Percentiles rank a stretch among this genome's conserved stretches.
phyloP scores from a whole-genome alignment of 2,329 filamentous ascomycete genomes.

The Ilyonectria mors-panacis region DNA sequence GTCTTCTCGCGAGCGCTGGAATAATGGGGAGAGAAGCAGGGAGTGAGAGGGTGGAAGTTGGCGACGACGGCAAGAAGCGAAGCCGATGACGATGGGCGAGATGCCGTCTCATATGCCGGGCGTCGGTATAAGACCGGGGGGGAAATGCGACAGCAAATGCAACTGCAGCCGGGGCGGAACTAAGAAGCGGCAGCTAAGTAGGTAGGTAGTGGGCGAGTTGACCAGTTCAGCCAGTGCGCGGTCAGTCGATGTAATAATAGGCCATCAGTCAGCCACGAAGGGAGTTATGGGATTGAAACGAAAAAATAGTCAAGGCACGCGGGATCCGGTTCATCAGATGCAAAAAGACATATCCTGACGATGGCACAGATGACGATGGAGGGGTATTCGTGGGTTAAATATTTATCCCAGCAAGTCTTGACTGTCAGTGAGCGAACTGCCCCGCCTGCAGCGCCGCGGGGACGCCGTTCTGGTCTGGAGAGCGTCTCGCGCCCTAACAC shows the following conservation, averaged over 20 bases:
- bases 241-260: neutral
- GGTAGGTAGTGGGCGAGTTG: constrained; percentile 4
- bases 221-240: neutral
- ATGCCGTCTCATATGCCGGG: constrained; percentile 32
- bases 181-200: constrained; percentile 23
- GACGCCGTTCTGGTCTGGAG: constrained; percentile 6
- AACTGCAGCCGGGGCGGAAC: constrained; percentile 7
- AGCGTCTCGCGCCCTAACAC: neutral
- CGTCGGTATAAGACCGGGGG: constrained; percentile 9
- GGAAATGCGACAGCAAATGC: neutral
- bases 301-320: neutral
- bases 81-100: constrained; percentile 27
- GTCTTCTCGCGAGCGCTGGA: constrained; percentile 18
- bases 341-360: constrained; percentile 20
- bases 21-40: neutral
- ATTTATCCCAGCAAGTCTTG: constrained; percentile 42
- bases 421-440: constrained; percentile 8
- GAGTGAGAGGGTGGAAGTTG: neutral
- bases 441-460: constrained; percentile 16
- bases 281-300: neutral
- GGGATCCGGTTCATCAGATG: constrained; percentile 1
- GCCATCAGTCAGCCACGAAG: neutral
- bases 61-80: constrained; percentile 3
- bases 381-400: constrained; percentile 44
- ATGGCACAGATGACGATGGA: constrained; percentile 24